These are phyloP conservation scores for Erythrobasidium hasegawianum DNA, from an alignment of 1,284 basidiomycete species.

Conservation along the genomic window DNA sequence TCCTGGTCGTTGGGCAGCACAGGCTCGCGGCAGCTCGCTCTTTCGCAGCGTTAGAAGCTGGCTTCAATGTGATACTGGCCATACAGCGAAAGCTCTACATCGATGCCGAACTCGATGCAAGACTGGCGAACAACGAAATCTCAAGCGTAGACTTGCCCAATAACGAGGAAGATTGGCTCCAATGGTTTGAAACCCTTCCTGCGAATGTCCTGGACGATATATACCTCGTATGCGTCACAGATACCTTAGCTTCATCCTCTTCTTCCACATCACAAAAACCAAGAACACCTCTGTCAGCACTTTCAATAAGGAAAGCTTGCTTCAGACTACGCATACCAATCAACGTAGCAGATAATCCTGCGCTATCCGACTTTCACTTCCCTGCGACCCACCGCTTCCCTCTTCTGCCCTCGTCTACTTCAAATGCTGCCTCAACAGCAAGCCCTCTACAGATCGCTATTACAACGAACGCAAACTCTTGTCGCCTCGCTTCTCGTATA, in stretches of 20 bases:
- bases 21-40: conserved; percentile 45
- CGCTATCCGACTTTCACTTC: conserved; percentile 85
- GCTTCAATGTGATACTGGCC: conserved; percentile 26
- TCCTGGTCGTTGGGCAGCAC: conserved; percentile 43
- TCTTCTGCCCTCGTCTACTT: conserved; percentile 35
- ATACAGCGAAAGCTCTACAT: conserved; percentile 48
- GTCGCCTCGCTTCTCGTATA: conserved; percentile 75
- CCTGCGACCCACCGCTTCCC: conserved; percentile 79
- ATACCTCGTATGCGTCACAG: conserved; percentile 69
- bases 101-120: conserved; percentile 47
- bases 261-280: conserved; percentile 48
- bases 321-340: conserved; percentile 64
- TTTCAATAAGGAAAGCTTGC: conserved; percentile 58
- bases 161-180: conserved; percentile 34
- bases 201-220: conserved; percentile 39
- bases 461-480: conserved; percentile 88
- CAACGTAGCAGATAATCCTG: conserved; percentile 81
- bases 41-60: conserved; percentile 46
- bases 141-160: conserved; percentile 41
- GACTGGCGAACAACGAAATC: conserved; percentile 50
- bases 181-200: not conserved
- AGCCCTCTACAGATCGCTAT: conserved; percentile 77
- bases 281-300: conserved; percentile 57
- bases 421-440: conserved; percentile 42
- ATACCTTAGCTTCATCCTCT: conserved; percentile 53